Percentiles rank a stretch among this genome's conserved stretches.
phyloP scores from a whole-genome alignment of 73 alveolate genomes.

The Paramecium sexaurelia region DNA sequence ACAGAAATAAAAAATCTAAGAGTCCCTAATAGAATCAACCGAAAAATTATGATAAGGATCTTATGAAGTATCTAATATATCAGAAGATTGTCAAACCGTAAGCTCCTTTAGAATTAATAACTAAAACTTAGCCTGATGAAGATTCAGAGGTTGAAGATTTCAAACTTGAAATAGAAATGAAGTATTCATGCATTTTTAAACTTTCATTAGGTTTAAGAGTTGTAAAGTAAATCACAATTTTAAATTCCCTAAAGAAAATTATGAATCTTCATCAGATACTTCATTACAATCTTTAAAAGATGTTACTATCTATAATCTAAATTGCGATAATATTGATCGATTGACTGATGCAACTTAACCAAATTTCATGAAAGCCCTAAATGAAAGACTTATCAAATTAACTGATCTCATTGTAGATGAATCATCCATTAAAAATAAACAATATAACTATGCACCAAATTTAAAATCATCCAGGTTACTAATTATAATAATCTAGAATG shows the following conservation, averaged over 20 bases:
- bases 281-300: constrained; percentile 22
- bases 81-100: constrained; percentile 25
- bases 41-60: neutral
- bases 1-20: constrained; percentile 58
- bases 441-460: neutral
- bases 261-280: constrained; percentile 23
- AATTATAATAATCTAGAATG: neutral
- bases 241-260: constrained; percentile 30
- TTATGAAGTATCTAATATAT: constrained; percentile 37
- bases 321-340: neutral
- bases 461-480: constrained; percentile 25
- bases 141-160: constrained; percentile 62
- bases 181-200: neutral
- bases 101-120: constrained; percentile 28
- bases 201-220: neutral
- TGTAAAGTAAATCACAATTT: constrained; percentile 14
- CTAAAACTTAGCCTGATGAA: constrained; percentile 53
- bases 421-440: neutral
- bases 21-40: constrained; percentile 30
- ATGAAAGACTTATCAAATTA: constrained; percentile 6
- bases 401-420: constrained; percentile 30
- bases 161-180: constrained; percentile 27
- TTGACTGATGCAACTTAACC: constrained; percentile 52
- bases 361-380: constrained; percentile 16
- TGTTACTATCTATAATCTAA: constrained; percentile 10